phyloP scores from a whole-genome alignment of 2,329 filamentous ascomycete genomes.

The Colletotrichum sp. region DNA sequence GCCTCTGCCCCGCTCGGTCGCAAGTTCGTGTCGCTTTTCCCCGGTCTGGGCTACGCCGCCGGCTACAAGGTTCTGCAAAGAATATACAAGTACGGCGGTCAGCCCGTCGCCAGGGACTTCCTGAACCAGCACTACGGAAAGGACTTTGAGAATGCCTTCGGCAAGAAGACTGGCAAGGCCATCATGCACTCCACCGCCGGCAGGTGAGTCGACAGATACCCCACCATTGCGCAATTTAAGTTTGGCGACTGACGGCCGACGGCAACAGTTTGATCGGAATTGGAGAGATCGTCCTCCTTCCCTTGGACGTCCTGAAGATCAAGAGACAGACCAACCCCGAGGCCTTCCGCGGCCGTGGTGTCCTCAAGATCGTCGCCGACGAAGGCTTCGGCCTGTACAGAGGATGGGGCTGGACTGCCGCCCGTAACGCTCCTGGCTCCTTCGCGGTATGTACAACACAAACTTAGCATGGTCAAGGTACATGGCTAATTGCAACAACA shows the following conservation, averaged over 20 bases:
- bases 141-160: conserved; percentile 87
- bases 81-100: conserved; percentile 98
- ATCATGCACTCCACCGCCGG: conserved; percentile 97
- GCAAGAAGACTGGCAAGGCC: conserved; percentile 96
- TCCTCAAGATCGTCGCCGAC: conserved; percentile 88
- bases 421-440: conserved; percentile 93
- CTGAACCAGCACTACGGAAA: conserved; percentile 79
- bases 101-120: conserved; percentile 93
- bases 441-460: conserved; percentile 75
- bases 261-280: conserved; percentile 85
- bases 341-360: conserved; percentile 91
- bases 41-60: conserved; percentile 94
- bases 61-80: conserved; percentile 98
- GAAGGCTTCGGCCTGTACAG: conserved; percentile 96
- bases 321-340: conserved; percentile 99
- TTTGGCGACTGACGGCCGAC: neutral
- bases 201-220: conserved; percentile 57
- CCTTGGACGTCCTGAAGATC: conserved; percentile 97
- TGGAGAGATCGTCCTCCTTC: conserved; percentile 93
- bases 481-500: conserved; percentile 38
- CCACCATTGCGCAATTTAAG: neutral
- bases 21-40: conserved; percentile 96
- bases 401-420: conserved; percentile 97
- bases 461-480: neutral
- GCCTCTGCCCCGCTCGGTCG: conserved; percentile 70